Evolutionary conservation across 345 rosid species (phyloP), one percentile per base, ranked within the genome.

Genomic region (Leavenworthia alabamica): DNA sequence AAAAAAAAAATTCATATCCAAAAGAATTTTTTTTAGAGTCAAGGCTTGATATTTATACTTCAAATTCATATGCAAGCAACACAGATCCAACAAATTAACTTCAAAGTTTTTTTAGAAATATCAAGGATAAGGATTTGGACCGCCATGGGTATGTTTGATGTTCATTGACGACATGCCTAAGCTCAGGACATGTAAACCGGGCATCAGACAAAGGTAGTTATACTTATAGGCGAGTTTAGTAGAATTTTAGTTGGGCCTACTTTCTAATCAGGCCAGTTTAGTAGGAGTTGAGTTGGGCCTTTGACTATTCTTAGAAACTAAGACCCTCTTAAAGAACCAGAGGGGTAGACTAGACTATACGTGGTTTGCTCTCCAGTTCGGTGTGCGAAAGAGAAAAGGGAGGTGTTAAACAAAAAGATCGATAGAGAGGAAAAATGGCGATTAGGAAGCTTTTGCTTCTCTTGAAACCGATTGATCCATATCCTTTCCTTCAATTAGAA

Each of bases 361-460:
- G 56, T 39, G 28, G 42, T 49, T 60, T 29, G 59, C 26, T 57
- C 26, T 57, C 9, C 7, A 36, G 36, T 49, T 45, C n/a, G 22
- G 63, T 64, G 26, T 23, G 20, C 28, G 37, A 28, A 16, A 27
- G 23, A 35, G 43, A 31, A 51, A 28, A 7, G 8, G 31, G 31
- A 7, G 8, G 31, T 8, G 32, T 9, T 8, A 28, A 28, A 33
- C 6, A 10, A 10, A 10, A 8, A 35, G 8, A 32, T 8, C 29
- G 6, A 13, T 5, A 58, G 27, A 46, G 22, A 45, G 36, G 6
- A 52, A 9, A 2, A 49, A 88, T 86, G 98, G 84, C 78, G 56
- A 83, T 80, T 59, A 85, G 81, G 68, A 83, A 80, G 75, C 78
- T 91, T 55, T 27, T 91, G 75, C 69, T 91, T 75, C 76, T 91